phyloP scores from a whole-genome alignment of 1,284 basidiomycete genomes.

The Gymnopus androsaceus region DNA sequence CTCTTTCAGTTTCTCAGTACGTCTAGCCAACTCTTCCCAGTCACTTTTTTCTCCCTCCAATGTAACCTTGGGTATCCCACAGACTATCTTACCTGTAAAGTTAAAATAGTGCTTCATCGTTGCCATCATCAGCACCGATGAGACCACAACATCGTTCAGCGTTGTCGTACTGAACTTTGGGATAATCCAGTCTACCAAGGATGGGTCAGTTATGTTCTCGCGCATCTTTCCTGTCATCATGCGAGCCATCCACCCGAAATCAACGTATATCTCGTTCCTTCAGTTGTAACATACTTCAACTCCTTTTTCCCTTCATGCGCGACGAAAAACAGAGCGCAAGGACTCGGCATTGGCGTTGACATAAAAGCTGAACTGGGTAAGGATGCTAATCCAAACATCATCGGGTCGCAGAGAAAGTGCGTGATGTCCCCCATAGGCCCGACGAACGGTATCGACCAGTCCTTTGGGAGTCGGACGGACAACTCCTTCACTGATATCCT shows the following conservation, averaged over 20 bases:
- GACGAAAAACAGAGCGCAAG: slow-evolving; percentile 39
- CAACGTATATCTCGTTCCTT: slow-evolving; percentile 31
- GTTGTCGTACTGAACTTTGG: slow-evolving; percentile 53
- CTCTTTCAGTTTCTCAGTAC: slow-evolving; percentile 37
- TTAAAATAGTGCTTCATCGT: slow-evolving; percentile 42
- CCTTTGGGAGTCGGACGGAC: slow-evolving; percentile 30
- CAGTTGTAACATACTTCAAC: slow-evolving; percentile 30
- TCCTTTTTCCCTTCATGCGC: slow-evolving; percentile 38
- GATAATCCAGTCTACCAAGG: slow-evolving; percentile 42
- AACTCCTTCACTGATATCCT: not conserved
- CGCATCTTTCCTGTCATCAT: slow-evolving; percentile 38
- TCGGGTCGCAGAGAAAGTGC: slow-evolving; percentile 41
- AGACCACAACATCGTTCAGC: slow-evolving; percentile 38
- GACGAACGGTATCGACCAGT: slow-evolving; percentile 37
- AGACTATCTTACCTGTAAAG: slow-evolving; percentile 32
- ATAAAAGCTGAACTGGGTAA: slow-evolving; percentile 45
- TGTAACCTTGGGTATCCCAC: slow-evolving; percentile 51
- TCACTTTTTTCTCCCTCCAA: slow-evolving; percentile 41
- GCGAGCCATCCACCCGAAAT: slow-evolving; percentile 34
- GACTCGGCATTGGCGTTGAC: slow-evolving; percentile 44
- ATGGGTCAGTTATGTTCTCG: slow-evolving; percentile 37
- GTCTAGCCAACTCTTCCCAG: slow-evolving; percentile 32
- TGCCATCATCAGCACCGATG: slow-evolving; percentile 47
- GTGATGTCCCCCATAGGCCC: slow-evolving; percentile 42
- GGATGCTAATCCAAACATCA: slow-evolving; percentile 48